Evolutionary conservation across 1,284 basidiomycete genomes (phyloP).

Genomic region (Sphaerobolus stellatus): DNA sequence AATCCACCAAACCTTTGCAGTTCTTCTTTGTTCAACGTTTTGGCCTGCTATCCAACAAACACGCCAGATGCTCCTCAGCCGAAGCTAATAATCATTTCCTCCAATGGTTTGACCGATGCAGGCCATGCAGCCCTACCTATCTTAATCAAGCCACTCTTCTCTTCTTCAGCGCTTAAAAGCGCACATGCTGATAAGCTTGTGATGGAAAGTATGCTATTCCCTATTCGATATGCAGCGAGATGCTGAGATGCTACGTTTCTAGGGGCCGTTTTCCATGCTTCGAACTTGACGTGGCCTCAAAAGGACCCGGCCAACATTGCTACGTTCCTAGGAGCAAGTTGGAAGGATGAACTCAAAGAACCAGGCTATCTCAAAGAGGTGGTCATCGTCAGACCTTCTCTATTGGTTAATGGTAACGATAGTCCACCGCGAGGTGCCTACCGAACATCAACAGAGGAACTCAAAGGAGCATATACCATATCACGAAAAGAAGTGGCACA

Average conservation of each 20-base stretch:
- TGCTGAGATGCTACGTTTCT: not conserved
- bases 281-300: slow-evolving; percentile 47
- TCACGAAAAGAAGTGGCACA: slow-evolving; percentile 64
- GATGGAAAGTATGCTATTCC: slow-evolving; percentile 36
- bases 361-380: slow-evolving; percentile 43
- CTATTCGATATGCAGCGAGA: not conserved
- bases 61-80: slow-evolving; percentile 32
- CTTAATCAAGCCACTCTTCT: slow-evolving; percentile 47
- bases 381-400: slow-evolving; percentile 54
- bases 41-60: slow-evolving; percentile 43
- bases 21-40: slow-evolving; percentile 45
- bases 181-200: slow-evolving; percentile 61
- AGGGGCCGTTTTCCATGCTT: slow-evolving; percentile 41
- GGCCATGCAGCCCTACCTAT: slow-evolving; percentile 49
- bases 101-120: slow-evolving; percentile 47
- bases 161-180: slow-evolving; percentile 35
- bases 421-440: slow-evolving; percentile 22
- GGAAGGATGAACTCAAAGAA: slow-evolving; percentile 30
- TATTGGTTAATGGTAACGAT: slow-evolving; percentile 59
- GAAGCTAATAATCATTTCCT: slow-evolving; percentile 52
- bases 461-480: slow-evolving; percentile 48
- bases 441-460: slow-evolving; percentile 27
- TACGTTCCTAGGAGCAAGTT: slow-evolving; percentile 40
- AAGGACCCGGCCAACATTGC: slow-evolving; percentile 28
- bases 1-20: slow-evolving; percentile 52